Base-by-base conservation (phyloP, 1,139 yeast genomes). In the Lodderomyces elongisporus region DNA sequence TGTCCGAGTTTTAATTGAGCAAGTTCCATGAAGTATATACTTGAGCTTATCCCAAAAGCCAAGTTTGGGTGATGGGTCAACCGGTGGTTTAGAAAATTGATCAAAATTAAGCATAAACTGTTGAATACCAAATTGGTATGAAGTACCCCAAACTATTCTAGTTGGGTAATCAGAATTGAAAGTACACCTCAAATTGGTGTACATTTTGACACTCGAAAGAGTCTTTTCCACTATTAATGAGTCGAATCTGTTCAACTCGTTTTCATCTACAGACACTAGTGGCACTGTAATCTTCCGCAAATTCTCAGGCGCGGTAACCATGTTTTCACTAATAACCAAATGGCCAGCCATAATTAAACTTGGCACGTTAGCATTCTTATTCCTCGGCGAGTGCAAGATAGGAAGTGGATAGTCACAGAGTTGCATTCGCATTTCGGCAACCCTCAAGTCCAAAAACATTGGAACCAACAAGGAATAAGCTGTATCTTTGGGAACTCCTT, bases 141-240 rank as follows among this genome's bases (percentile, higher is more conserved):
- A 82, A 24, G 81, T 79, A 18, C 95, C 94, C 95, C 96, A 88
- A 0, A 85, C 77, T 27, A 85, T 77, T 24, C 85, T 63, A 0
- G 93, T 76, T 0, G 91, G 79, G 6, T 58, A 54, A 14, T 65
- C 61, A 0, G 94, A 73, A 36, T 69, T 65, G 27, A 84, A 67
- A 12, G 63, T 66, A 39, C 85, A 67, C 9, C 63, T 58, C 42
- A 87, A 52, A 38, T 79, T 79, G 0, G 88, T 73, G 49, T 66
- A 85, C 36, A 84, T 59, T 51, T 89, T 88, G 27, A 87, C 79
- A 0, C 93, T 68, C 0, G 94, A 74, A 30, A 89, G 63, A 0
- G 96, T 82, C 42, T 91, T 79, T 25, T 87, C 80, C 8, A 89
- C 79, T 14, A 70, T 70, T 26, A 88, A 53, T 2, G 79, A 67